Base-by-base conservation (phyloP, 2,329 filamentous ascomycete species). In the Blastomyces gilchristii region DNA sequence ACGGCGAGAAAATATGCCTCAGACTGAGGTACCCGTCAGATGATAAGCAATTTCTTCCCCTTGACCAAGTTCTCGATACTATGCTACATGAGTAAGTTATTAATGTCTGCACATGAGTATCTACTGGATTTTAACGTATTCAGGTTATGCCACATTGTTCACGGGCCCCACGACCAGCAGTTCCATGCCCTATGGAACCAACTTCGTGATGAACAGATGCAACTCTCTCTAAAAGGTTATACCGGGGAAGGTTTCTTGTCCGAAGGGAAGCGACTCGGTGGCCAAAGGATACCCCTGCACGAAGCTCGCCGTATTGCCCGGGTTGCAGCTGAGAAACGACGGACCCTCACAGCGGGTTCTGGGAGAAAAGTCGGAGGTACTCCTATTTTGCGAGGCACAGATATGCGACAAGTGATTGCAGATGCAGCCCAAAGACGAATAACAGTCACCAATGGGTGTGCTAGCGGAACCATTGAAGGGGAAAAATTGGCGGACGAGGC, bases 181-280 rank as follows among this genome's bases (percentile, higher is more conserved):
- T 97, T 97, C 71, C 86, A 96, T 68, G 86, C 86, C 0, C 79
- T 97, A 5, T 96, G 92, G 90, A 87, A 96, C 69, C 88, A 96
- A 71, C 83, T 97, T 4, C 86, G 93, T 25, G 89, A 93, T 63
- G 92, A 97, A 75, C 87, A 93, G 69, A 85, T 91, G 69, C 84
- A 85, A 1, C 81, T 97, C 7, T 71, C 86, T 12, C 78, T 85
- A 64, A 94, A 93, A 72, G 93, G 93, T 22, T 97, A 93, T 71
- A 95, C 90, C 0, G 93, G 93, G 14, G 91, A 96, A 74, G 89
- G 89, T 0, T 97, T 97, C 76, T 78, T 96, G 39, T 87, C 87
- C 0, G 78, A 87, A 41, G 93, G 92, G 0, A 84, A 85, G 18
- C 84, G 84, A 12, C 82, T 97, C 0, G 92, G 92, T 62, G 89